A percentile compares a stretch with the other conserved stretches of the same genome.
These are phyloP conservation scores for Solanum corneliomulleri DNA, from an alignment of 257 asterid genomes.

Conservation along the genomic window DNA sequence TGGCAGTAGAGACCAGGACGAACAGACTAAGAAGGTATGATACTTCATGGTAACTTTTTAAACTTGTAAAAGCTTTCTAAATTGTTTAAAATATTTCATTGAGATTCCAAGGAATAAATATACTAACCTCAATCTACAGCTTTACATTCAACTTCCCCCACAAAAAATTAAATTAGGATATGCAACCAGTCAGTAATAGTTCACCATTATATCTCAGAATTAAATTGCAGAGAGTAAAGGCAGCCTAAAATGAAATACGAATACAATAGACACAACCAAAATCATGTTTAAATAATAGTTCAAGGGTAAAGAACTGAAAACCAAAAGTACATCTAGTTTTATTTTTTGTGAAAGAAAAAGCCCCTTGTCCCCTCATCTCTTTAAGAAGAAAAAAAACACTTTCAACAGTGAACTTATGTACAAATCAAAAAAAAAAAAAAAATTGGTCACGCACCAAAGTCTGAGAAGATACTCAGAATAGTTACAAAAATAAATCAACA, in stretches of 20 bases:
- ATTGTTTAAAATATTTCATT: too few relatives aligned
- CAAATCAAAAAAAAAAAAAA: neutral
- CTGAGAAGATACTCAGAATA: neutral
- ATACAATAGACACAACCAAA: neutral
- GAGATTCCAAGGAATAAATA: neutral
- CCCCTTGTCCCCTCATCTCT: neutral
- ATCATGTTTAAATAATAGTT: neutral
- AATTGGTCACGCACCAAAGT: neutral
- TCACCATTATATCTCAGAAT: neutral
- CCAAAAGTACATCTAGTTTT: neutral
- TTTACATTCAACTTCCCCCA: neutral
- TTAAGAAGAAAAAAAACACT: neutral
- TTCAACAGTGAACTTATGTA: neutral
- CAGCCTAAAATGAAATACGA: neutral
- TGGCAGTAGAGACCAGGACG: neutral
- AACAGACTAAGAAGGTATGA: neutral
- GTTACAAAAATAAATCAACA: neutral
- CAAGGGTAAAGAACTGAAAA: neutral
- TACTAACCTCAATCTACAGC: neutral
- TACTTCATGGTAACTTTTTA: too few relatives aligned
- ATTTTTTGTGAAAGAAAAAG: neutral
- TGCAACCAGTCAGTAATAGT: neutral
- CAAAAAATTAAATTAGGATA: neutral
- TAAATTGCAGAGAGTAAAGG: neutral
- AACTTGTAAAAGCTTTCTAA: too few relatives aligned